phyloP scores from a whole-genome alignment of 331 rosid genomes.

The Saraca asoca region DNA sequence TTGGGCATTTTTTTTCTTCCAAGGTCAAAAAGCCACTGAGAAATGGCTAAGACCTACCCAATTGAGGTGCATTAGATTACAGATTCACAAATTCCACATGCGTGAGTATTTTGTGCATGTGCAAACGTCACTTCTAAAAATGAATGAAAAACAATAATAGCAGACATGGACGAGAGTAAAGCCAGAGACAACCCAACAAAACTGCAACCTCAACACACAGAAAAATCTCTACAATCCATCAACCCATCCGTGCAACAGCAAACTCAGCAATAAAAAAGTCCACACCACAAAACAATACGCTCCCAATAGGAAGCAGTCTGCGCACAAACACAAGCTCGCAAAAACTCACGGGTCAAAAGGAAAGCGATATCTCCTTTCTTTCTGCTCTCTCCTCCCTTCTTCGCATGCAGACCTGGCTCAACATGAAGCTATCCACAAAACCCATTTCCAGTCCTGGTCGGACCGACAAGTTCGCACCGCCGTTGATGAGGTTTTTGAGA shows the following conservation, averaged over 20 bases:
- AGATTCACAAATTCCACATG: no score
- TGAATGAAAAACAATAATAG: not conserved
- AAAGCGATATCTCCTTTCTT: slow-evolving; percentile 5
- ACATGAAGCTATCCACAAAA: slow-evolving; percentile 66
- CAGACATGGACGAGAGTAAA: slow-evolving; percentile 11
- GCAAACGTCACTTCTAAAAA: not conserved
- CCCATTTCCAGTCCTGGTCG: slow-evolving; percentile 86
- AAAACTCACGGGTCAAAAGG: no score
- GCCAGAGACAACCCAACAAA: slow-evolving; percentile 33
- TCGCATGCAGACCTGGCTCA: no score
- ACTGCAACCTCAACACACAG: slow-evolving; percentile 29
- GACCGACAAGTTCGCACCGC: slow-evolving; percentile 85
- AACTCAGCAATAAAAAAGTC: slow-evolving; percentile 27
- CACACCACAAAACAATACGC: slow-evolving; percentile 25
- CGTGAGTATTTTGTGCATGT: no score
- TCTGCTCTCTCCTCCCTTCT: no score
- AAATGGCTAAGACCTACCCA: no score
- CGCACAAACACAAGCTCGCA: slow-evolving; percentile 25
- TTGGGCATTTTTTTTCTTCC: no score
- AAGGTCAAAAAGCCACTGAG: no score
- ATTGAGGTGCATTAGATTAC: no score
- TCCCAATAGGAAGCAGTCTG: not conserved
- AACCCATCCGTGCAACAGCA: slow-evolving; percentile 56
- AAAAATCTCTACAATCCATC: slow-evolving; percentile 28
- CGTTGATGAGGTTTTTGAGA: slow-evolving; percentile 78